Percentiles rank a stretch among this genome's conserved stretches.
These are phyloP conservation scores for Tetratostichococcus sp. DNA, from an alignment of 139 green algal species.

Conservation along the genomic window DNA sequence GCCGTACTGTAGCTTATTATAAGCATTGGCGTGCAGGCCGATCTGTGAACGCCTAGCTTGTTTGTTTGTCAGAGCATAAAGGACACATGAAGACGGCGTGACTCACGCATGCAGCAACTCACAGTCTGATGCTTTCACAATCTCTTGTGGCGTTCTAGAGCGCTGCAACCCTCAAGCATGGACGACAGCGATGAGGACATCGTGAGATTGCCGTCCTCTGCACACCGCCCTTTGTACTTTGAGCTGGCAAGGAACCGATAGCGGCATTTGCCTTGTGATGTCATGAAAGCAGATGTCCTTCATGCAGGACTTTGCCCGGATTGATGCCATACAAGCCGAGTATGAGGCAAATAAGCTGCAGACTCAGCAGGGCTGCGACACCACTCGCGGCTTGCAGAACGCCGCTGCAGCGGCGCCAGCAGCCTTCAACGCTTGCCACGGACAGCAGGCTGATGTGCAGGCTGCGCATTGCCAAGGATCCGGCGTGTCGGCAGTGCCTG, in stretches of 20 bases:
- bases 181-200: background rate
- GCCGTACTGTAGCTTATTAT: too few relatives aligned
- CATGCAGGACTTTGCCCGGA: slow-evolving; percentile 23
- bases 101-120: too few relatives aligned
- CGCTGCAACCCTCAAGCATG: too few relatives aligned
- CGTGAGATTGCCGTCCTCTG: background rate
- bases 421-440: background rate
- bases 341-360: background rate
- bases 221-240: background rate
- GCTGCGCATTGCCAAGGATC: background rate
- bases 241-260: background rate
- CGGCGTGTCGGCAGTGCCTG: background rate
- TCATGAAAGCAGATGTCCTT: too few relatives aligned
- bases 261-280: too few relatives aligned
- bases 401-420: background rate
- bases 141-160: too few relatives aligned
- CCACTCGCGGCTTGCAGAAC: background rate
- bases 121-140: too few relatives aligned
- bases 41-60: too few relatives aligned
- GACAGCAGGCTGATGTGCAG: background rate
- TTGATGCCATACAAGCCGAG: slow-evolving; percentile 18
- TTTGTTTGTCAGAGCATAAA: too few relatives aligned
- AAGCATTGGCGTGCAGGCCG: too few relatives aligned
- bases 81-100: too few relatives aligned
- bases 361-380: background rate